A percentile compares a stretch with the other conserved stretches of the same genome.
Conservation (phyloP, 2,329 filamentous ascomycete species). For the Aspergillus melleus region DNA sequence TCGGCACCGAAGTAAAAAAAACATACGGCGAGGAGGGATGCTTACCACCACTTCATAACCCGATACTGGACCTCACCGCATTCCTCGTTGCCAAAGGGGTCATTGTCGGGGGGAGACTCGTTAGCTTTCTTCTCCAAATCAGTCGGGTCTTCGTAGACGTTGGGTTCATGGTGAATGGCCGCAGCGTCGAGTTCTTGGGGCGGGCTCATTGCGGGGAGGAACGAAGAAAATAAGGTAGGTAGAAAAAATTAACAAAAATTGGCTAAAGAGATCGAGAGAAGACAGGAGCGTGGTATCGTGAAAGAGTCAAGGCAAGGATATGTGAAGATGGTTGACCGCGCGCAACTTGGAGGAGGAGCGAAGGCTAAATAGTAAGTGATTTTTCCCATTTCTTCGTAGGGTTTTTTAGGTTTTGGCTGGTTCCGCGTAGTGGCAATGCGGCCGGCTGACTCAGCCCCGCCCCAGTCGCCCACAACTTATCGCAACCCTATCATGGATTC, state of each 20-base stretch:
- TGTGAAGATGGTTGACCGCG: not conserved
- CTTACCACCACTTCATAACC: conserved; percentile 48
- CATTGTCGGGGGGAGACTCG: conserved; percentile 14
- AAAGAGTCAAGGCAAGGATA: not conserved
- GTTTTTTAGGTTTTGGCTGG: not conserved
- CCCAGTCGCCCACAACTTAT: not conserved
- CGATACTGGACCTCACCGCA: conserved; percentile 50
- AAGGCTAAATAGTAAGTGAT: not conserved
- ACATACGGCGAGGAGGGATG: not conserved
- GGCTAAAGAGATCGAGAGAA: too few species aligned
- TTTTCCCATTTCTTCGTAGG: not conserved
- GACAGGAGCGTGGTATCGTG: not conserved
- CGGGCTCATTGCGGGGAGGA: conserved; percentile 4
- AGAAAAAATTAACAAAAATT: not conserved
- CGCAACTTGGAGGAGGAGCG: not conserved
- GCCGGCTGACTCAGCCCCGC: not conserved
- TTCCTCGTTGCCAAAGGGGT: conserved; percentile 42
- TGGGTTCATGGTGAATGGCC: conserved; percentile 3
- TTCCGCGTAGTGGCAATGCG: not conserved
- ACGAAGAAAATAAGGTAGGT: not conserved
- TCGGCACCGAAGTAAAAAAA: not conserved
- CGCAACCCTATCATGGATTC: not conserved
- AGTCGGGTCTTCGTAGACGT: not conserved
- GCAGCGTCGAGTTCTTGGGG: conserved; percentile 3
- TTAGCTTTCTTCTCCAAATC: conserved; percentile 15